Evolutionary conservation across 495 filamentous ascomycete species (phyloP).

Genomic region (Xylaria intraflava): DNA sequence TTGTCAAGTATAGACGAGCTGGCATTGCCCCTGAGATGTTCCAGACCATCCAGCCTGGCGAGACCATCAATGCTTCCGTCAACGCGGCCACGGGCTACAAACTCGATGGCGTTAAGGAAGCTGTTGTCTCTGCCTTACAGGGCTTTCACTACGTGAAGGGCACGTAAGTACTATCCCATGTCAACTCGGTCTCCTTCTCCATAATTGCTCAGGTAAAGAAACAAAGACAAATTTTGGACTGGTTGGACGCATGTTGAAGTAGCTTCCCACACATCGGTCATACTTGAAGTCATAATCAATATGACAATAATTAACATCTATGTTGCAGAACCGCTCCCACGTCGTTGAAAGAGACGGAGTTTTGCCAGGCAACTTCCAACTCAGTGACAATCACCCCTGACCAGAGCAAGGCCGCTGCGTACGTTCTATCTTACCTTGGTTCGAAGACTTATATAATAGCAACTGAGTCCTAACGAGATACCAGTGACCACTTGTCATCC

Average conservation of each 20-base stretch:
- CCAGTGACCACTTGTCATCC: conserved; percentile 15
- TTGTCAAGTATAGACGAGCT: conserved; percentile 22
- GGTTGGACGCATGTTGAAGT: no score
- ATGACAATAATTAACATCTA: neutral
- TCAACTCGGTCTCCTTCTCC: no score
- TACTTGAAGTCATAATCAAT: no score
- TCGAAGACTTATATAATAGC: neutral
- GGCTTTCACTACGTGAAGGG: conserved; percentile 24
- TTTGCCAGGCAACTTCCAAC: conserved; percentile 18
- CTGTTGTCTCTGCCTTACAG: conserved; percentile 18
- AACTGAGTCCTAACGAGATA: neutral
- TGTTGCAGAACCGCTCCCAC: conserved; percentile 13
- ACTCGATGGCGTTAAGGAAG: conserved; percentile 15
- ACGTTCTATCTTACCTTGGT: neutral
- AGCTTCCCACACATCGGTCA: no score
- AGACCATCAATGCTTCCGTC: conserved; percentile 19
- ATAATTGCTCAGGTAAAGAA: no score
- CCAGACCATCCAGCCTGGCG: conserved; percentile 22
- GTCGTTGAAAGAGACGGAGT: conserved; percentile 9
- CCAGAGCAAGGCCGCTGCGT: conserved; percentile 17
- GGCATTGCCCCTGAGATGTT: conserved; percentile 19
- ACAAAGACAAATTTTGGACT: neutral
- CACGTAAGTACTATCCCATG: neutral
- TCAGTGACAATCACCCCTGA: conserved; percentile 19
- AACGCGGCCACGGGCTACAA: conserved; percentile 22